A percentile compares a stretch with the other conserved stretches of the same genome.
These are phyloP conservation scores for Collariella sp. DNA, from an alignment of 495 filamentous ascomycete genomes.

Conservation along the genomic window DNA sequence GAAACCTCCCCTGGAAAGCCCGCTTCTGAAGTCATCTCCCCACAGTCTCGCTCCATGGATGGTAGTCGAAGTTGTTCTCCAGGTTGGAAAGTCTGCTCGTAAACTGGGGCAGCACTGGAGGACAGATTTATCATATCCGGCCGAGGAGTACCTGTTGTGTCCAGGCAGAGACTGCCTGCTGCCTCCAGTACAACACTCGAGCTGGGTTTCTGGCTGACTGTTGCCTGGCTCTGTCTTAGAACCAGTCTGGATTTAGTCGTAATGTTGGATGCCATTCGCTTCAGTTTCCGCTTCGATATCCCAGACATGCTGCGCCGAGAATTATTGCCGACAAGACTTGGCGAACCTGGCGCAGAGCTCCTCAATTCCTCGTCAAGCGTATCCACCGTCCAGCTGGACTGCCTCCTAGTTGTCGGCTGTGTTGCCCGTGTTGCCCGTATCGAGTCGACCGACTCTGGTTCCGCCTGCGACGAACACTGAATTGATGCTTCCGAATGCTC, in stretches of 20 bases:
- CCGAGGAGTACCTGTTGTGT: too few species aligned
- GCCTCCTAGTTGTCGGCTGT: neutral
- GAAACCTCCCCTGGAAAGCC: neutral
- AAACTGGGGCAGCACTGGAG: neutral
- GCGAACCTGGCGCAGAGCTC: neutral
- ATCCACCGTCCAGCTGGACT: neutral
- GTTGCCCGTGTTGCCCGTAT: conserved; percentile 3
- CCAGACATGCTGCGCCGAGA: neutral
- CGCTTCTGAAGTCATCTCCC: neutral
- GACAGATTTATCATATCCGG: neutral
- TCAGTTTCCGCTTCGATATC: neutral
- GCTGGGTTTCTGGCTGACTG: neutral
- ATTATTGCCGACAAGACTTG: neutral
- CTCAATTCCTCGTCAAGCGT: neutral
- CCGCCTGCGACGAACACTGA: neutral
- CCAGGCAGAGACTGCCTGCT: too few species aligned
- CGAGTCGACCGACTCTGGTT: conserved; percentile 5
- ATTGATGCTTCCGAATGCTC: neutral
- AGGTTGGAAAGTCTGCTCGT: conserved; percentile 1
- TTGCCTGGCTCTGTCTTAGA: neutral
- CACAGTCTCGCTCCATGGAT: neutral
- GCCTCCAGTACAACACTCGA: neutral
- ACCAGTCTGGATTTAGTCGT: neutral
- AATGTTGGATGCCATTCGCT: neutral
- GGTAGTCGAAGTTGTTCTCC: neutral